These are phyloP conservation scores for Neurospora sp. DNA, from an alignment of 495 filamentous ascomycete species.

Conservation along the genomic window DNA sequence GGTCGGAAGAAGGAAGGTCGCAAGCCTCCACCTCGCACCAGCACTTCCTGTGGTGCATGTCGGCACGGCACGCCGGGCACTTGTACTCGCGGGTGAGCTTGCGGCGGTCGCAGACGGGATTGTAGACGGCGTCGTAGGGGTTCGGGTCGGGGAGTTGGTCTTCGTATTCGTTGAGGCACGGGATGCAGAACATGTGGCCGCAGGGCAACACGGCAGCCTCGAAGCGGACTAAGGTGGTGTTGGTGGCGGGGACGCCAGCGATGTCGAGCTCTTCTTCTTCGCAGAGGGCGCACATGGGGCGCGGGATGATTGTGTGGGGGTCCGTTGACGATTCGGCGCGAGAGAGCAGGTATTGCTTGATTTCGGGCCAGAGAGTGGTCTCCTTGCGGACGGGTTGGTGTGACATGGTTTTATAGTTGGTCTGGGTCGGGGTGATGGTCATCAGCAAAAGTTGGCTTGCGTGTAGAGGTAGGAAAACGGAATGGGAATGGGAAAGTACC, in stretches of 20 bases:
- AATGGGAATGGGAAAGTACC: not conserved
- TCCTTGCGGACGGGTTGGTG: not conserved
- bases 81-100: not conserved
- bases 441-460: not conserved
- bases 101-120: not conserved
- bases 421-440: not conserved
- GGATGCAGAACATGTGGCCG: not conserved
- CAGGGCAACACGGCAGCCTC: not conserved
- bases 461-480: not conserved
- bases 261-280: not conserved
- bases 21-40: not conserved
- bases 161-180: not conserved
- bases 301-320: not conserved
- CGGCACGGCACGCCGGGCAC: not conserved
- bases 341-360: not conserved
- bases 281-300: not conserved
- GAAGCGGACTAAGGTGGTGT: not conserved
- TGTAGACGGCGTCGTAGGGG: not conserved
- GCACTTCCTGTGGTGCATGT: not conserved
- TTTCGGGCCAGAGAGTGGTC: not conserved
- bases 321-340: not conserved
- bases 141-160: not conserved
- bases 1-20: not conserved
- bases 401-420: not conserved
- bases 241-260: not conserved